Evolutionary conservation across 1,284 basidiomycete genomes (phyloP).

Genomic region (Spongispora temasekensis): DNA sequence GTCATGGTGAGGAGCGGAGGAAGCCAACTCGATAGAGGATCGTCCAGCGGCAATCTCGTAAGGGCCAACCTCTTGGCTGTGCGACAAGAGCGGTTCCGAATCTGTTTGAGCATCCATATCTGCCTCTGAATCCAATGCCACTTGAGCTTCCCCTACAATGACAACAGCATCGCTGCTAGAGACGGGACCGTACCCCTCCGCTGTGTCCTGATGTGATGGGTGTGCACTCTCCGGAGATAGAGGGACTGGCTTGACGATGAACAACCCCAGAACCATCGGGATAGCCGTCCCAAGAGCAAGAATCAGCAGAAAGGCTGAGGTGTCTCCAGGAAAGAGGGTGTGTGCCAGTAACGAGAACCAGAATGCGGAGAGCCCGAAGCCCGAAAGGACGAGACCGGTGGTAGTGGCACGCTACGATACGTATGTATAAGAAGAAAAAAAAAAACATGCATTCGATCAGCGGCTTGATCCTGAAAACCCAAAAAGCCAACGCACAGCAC

Average conservation of each 20-base stretch:
- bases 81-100: slow-evolving; percentile 20
- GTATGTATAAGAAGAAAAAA: too few species aligned
- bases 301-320: slow-evolving; percentile 67
- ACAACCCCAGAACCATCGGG: slow-evolving; percentile 68
- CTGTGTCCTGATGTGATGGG: not conserved
- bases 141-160: slow-evolving; percentile 31
- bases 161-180: slow-evolving; percentile 13
- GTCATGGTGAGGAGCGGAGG: slow-evolving; percentile 7
- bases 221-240: slow-evolving; percentile 32
- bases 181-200: slow-evolving; percentile 16
- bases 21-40: slow-evolving; percentile 16
- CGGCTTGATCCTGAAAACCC: too few species aligned
- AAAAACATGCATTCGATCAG: too few species aligned
- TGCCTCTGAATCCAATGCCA: slow-evolving; percentile 29
- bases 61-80: slow-evolving; percentile 5
- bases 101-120: slow-evolving; percentile 6
- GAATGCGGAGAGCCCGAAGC: slow-evolving; percentile 85
- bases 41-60: slow-evolving; percentile 9
- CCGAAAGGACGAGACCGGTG: slow-evolving; percentile 75
- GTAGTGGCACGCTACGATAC: slow-evolving; percentile 62
- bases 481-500: slow-evolving; percentile 48
- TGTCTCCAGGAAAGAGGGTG: slow-evolving; percentile 67
- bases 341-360: slow-evolving; percentile 73
- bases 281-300: slow-evolving; percentile 70
- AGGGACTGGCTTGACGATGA: slow-evolving; percentile 64